Evolutionary conservation across 2,329 filamentous ascomycete genomes (phyloP).

Genomic region (Beauveria bassiana): DNA sequence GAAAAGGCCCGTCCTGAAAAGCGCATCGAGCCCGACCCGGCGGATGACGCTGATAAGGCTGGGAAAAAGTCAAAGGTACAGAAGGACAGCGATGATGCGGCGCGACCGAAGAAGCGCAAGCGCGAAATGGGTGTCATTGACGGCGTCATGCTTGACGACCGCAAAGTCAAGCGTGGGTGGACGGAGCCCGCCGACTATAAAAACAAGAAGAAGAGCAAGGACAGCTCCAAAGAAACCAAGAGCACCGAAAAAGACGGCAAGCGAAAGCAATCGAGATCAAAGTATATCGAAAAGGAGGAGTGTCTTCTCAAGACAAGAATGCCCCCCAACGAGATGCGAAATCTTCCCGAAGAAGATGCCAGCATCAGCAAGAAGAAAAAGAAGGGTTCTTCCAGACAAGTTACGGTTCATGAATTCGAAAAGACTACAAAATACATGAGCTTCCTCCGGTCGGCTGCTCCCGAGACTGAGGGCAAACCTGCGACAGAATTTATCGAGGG

Average conservation of each 20-base stretch:
- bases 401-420: slow-evolving; percentile 81
- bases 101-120: slow-evolving; percentile 40
- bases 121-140: slow-evolving; percentile 42
- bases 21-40: slow-evolving; percentile 24
- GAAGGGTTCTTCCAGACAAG: slow-evolving; percentile 41
- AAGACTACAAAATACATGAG: slow-evolving; percentile 75
- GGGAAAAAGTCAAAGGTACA: slow-evolving; percentile 23
- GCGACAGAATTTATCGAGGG: slow-evolving; percentile 66
- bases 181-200: slow-evolving; percentile 55
- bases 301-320: slow-evolving; percentile 78
- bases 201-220: slow-evolving; percentile 38
- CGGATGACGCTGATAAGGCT: slow-evolving; percentile 18
- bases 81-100: slow-evolving; percentile 17
- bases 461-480: slow-evolving; percentile 26
- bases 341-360: slow-evolving; percentile 32
- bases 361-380: slow-evolving; percentile 55
- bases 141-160: slow-evolving; percentile 65
- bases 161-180: slow-evolving; percentile 86
- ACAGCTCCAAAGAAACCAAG: slow-evolving; percentile 32
- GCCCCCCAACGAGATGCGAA: slow-evolving; percentile 39
- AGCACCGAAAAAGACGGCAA: slow-evolving; percentile 47
- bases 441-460: slow-evolving; percentile 56
- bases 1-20: slow-evolving; percentile 62
- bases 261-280: slow-evolving; percentile 57
- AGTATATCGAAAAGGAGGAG: slow-evolving; percentile 74